Conservation (phyloP, 169 alveolate species). For the Babesia divergens region DNA sequence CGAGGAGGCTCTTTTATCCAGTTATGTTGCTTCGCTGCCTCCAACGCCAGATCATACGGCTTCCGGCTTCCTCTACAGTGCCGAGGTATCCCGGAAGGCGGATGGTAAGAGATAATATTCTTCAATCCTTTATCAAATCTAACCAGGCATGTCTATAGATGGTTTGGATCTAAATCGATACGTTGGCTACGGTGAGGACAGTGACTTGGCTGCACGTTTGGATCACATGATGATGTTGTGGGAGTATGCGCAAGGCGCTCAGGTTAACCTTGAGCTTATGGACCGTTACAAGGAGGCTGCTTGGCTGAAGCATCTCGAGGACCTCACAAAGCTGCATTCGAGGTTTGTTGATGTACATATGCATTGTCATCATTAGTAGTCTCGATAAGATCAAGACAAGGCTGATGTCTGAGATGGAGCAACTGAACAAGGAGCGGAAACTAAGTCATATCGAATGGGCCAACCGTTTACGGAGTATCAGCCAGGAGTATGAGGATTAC, state of each 20-base stretch:
- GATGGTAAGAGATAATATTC: slow-evolving; percentile 4
- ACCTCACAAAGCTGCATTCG: slow-evolving; percentile 8
- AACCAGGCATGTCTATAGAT: slow-evolving; percentile 15
- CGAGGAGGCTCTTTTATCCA: slow-evolving; percentile 25
- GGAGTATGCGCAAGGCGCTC: slow-evolving; percentile 56
- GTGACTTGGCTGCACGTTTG: background rate
- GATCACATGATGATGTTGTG: slow-evolving; percentile 27
- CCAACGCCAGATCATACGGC: slow-evolving; percentile 9
- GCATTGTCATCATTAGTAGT: background rate
- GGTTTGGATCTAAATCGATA: slow-evolving; percentile 25
- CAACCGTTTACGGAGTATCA: slow-evolving; percentile 1
- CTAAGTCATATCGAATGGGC: slow-evolving; percentile 43
- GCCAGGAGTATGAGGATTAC: slow-evolving; percentile 47
- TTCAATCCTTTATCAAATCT: background rate
- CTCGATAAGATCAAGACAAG: slow-evolving; percentile 10
- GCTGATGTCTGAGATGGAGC: slow-evolving; percentile 29
- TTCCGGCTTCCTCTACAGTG: slow-evolving; percentile 24
- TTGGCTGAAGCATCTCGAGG: slow-evolving; percentile 58
- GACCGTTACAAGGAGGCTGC: slow-evolving; percentile 60
- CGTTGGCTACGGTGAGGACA: background rate
- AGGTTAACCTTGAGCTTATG: slow-evolving; percentile 50
- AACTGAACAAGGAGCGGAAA: slow-evolving; percentile 46
- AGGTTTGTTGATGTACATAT: slow-evolving; percentile 18
- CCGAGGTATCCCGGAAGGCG: slow-evolving; percentile 16
- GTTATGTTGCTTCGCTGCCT: slow-evolving; percentile 19